Percentiles rank a stretch among this genome's conserved stretches.
Evolutionary conservation across 2,329 filamentous ascomycete species (phyloP).

Genomic region (Fonsecaea pedrosoi): DNA sequence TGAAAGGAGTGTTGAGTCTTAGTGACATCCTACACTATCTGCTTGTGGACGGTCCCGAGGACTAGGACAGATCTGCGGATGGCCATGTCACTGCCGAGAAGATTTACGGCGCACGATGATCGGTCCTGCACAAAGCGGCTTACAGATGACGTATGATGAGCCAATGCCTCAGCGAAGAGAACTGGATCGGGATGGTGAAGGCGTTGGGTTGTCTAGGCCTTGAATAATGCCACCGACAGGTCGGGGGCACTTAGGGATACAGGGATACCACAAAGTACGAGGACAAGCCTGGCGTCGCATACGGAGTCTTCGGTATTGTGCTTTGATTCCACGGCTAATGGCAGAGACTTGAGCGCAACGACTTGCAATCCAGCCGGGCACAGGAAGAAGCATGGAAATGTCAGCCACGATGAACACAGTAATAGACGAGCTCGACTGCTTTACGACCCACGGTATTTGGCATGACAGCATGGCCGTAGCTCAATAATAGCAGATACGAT

Average conservation of each 20-base stretch:
- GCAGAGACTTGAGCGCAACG: background rate
- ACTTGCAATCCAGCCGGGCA: background rate
- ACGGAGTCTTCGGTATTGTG: background rate
- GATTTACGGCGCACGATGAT: conserved; percentile 8
- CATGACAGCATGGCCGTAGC: background rate
- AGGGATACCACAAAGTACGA: background rate
- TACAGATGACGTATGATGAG: background rate
- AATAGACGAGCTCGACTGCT: background rate
- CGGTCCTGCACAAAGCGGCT: background rate
- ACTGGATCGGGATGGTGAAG: background rate
- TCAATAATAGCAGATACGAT: background rate
- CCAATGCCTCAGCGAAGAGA: background rate
- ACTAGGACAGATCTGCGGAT: conserved; percentile 21
- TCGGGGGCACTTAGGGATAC: background rate
- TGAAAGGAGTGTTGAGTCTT: conserved; percentile 88
- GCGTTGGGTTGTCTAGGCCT: background rate
- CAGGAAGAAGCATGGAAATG: conserved; percentile 1
- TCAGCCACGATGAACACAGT: background rate
- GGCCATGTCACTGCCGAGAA: conserved; percentile 13
- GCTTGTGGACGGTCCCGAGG: conserved; percentile 74
- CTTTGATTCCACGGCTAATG: background rate
- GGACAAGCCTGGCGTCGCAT: conserved; percentile 30
- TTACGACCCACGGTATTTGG: background rate
- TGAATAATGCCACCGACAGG: background rate
- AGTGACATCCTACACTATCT: conserved; percentile 98